Conservation (phyloP, 805 yeast genomes). For the Saturnispora zaruensis region DNA sequence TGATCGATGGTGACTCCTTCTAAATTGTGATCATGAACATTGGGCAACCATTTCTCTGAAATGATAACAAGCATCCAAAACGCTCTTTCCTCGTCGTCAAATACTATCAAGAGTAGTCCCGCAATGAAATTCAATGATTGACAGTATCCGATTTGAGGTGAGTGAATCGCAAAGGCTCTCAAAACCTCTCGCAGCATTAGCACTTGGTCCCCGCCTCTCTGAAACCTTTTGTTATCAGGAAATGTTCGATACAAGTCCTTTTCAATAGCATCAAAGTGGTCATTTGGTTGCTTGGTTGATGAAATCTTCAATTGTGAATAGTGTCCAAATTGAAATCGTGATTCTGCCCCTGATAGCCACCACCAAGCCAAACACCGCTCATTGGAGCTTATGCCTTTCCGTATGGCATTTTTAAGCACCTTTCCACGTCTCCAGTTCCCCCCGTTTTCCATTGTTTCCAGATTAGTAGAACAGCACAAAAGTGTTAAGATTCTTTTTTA, state of each 20-base stretch:
- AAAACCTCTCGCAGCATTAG: constrained; percentile 73
- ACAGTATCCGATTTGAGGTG: constrained; percentile 90
- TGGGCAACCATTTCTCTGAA: constrained; percentile 78
- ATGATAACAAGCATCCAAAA: constrained; percentile 95
- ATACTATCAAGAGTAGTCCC: constrained; percentile 72
- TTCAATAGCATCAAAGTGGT: constrained; percentile 79
- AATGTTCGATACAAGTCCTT: constrained; percentile 90
- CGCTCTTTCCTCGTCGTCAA: constrained; percentile 86
- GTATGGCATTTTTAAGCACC: not conserved
- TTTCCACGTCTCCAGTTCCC: constrained; percentile 1
- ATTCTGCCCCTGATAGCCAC: constrained; percentile 2
- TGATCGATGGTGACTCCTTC: constrained; percentile 96
- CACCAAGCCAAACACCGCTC: not conserved
- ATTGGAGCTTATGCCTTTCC: not conserved
- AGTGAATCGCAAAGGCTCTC: constrained; percentile 73
- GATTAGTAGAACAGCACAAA: not conserved
- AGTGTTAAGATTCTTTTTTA: not conserved
- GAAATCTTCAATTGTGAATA: constrained; percentile 1
- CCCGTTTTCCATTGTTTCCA: not conserved
- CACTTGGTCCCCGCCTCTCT: constrained; percentile 39
- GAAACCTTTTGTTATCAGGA: constrained; percentile 84
- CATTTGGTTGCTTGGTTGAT: not conserved
- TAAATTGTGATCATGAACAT: constrained; percentile 78
- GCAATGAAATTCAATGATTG: constrained; percentile 91
- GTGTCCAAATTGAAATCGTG: not conserved